phyloP scores from a whole-genome alignment of 2,329 filamentous ascomycete species.

The Aureobasidium sp. region DNA sequence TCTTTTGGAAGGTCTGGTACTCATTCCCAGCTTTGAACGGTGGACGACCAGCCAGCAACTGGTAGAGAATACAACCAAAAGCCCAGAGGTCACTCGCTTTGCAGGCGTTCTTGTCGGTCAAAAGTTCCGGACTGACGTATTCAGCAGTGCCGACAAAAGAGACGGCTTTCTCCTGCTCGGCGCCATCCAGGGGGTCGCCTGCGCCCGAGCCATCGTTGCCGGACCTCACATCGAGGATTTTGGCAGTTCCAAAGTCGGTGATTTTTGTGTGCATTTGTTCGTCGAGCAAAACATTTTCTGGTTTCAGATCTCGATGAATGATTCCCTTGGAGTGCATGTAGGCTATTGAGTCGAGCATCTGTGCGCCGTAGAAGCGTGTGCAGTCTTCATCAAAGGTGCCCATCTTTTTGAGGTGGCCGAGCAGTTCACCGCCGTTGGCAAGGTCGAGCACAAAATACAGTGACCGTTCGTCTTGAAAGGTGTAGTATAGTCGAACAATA shows the following conservation, averaged over 20 bases:
- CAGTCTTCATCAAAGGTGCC: slow-evolving; percentile 94
- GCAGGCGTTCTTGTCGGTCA: slow-evolving; percentile 93
- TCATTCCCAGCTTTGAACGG: slow-evolving; percentile 96
- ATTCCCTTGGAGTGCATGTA: slow-evolving; percentile 97
- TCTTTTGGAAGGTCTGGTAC: slow-evolving; percentile 97
- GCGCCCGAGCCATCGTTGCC: slow-evolving; percentile 33
- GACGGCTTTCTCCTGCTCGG: slow-evolving; percentile 67
- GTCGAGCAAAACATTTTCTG: slow-evolving; percentile 92
- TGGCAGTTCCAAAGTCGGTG: slow-evolving; percentile 98
- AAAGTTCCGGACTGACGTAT: slow-evolving; percentile 94
- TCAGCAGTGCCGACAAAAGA: slow-evolving; percentile 98
- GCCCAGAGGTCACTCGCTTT: slow-evolving; percentile 98
- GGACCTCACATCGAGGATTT: slow-evolving; percentile 59
- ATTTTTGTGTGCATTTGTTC: slow-evolving; percentile 98
- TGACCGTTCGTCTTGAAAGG: slow-evolving; percentile 93
- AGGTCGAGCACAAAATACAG: slow-evolving; percentile 95
- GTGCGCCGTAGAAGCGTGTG: slow-evolving; percentile 85
- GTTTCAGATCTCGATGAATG: slow-evolving; percentile 93
- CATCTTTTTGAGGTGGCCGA: slow-evolving; percentile 90
- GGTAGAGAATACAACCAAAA: slow-evolving; percentile 96
- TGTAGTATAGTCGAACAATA: slow-evolving; percentile 95
- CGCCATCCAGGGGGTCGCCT: slow-evolving; percentile 48
- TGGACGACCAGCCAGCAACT: slow-evolving; percentile 87
- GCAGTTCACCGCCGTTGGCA: slow-evolving; percentile 82
- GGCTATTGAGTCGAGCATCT: slow-evolving; percentile 91